phyloP scores from a whole-genome alignment of 805 yeast genomes.

The Ogataea henricii region DNA sequence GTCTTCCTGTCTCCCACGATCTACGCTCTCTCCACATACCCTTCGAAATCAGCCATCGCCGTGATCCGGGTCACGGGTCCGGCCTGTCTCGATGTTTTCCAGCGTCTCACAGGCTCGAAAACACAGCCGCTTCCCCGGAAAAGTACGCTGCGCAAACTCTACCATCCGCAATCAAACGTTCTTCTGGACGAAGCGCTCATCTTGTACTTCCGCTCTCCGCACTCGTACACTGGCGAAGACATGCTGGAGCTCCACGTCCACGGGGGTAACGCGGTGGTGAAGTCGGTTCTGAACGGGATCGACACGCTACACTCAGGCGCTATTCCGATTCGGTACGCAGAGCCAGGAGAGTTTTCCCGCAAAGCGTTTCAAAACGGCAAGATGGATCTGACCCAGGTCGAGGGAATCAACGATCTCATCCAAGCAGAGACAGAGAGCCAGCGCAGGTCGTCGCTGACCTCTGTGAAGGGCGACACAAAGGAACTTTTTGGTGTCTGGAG shows the following conservation, averaged over 20 bases:
- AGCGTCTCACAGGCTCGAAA: conserved; percentile 45
- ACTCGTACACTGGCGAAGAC: conserved; percentile 92
- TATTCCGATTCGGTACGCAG: conserved; percentile 71
- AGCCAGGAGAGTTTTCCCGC: conserved; percentile 87
- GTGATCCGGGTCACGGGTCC: conserved; percentile 84
- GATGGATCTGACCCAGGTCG: conserved; percentile 85
- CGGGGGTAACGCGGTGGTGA: conserved; percentile 87
- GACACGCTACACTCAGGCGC: conserved; percentile 49
- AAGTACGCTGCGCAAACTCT: conserved; percentile 62
- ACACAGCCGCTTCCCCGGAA: conserved; percentile 48
- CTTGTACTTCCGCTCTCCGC: conserved; percentile 68
- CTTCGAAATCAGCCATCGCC: conserved; percentile 82
- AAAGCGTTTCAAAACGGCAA: conserved; percentile 85
- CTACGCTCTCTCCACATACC: conserved; percentile 86
- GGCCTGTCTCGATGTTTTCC: conserved; percentile 47
- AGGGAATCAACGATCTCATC: conserved; percentile 84
- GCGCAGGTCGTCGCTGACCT: conserved; percentile 68
- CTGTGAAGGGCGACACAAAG: conserved; percentile 71
- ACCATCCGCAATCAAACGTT: conserved; percentile 37
- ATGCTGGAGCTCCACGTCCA: conserved; percentile 86
- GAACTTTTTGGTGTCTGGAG: conserved; percentile 67
- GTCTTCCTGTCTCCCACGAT: conserved; percentile 58
- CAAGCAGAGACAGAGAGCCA: conserved; percentile 95
- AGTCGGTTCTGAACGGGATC: conserved; percentile 67
- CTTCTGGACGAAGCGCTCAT: conserved; percentile 79